phyloP scores from a whole-genome alignment of 2,329 filamentous ascomycete species.

The Talaromyces sp. region DNA sequence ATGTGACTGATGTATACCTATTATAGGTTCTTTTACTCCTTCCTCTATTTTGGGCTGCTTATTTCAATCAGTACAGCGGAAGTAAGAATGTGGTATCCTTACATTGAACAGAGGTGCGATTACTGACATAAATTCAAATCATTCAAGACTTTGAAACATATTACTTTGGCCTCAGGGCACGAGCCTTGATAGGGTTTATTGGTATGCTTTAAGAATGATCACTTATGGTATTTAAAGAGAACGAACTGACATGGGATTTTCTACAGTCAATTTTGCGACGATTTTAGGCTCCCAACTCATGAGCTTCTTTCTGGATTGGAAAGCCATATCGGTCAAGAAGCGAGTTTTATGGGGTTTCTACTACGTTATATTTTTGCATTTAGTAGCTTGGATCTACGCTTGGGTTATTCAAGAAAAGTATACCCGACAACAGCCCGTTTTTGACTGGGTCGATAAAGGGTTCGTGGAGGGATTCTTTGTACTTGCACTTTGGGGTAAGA shows the following conservation, averaged over 20 bases:
- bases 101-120: neutral
- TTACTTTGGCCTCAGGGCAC: constrained; percentile 43
- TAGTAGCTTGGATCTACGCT: constrained; percentile 48
- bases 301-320: constrained; percentile 42
- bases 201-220: constrained; percentile 11
- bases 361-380: constrained; percentile 41
- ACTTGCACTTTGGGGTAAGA: constrained; percentile 37
- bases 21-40: constrained; percentile 31
- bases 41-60: constrained; percentile 41
- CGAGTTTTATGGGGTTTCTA: constrained; percentile 42
- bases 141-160: constrained; percentile 45
- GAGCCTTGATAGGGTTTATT: constrained; percentile 42
- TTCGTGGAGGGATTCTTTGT: constrained; percentile 47
- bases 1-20: no score
- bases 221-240: neutral
- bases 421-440: constrained; percentile 34
- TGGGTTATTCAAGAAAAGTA: constrained; percentile 52
- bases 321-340: constrained; percentile 31
- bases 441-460: constrained; percentile 40
- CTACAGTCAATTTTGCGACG: constrained; percentile 30
- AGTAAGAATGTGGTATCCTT: constrained; percentile 1
- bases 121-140: constrained; percentile 10
- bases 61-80: constrained; percentile 42
- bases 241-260: constrained; percentile 1
- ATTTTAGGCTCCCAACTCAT: constrained; percentile 44